phyloP scores from a whole-genome alignment of 208 protist species.

The Strigomonas culicis region DNA sequence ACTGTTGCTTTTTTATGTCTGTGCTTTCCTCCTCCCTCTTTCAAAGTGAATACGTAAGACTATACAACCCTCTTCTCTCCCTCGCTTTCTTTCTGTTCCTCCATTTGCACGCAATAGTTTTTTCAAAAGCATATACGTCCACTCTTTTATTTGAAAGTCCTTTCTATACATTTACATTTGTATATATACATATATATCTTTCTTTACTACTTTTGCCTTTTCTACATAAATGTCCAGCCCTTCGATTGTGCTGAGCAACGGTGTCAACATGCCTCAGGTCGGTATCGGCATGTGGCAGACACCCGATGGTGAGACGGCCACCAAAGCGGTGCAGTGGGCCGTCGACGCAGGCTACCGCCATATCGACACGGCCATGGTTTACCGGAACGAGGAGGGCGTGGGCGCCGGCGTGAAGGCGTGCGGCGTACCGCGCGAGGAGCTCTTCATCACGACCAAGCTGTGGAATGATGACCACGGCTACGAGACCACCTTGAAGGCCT shows the following conservation, averaged over 20 bases:
- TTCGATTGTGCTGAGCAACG: constrained; percentile 24
- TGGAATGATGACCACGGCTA: constrained; percentile 34
- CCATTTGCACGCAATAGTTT: too few species aligned
- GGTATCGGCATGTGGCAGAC: constrained; percentile 73
- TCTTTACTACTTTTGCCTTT: not conserved
- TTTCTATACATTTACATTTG: too few species aligned
- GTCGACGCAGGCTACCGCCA: constrained; percentile 71
- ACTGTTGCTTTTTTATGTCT: too few species aligned
- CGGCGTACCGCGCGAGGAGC: constrained; percentile 64
- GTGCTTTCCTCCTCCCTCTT: too few species aligned
- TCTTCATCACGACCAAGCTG: constrained; percentile 88
- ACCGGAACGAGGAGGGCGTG: constrained; percentile 82
- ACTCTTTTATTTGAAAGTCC: too few species aligned
- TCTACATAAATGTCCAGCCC: not conserved
- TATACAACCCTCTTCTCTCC: too few species aligned
- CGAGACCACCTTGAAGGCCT: constrained; percentile 45
- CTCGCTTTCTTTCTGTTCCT: too few species aligned
- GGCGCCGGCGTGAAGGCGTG: constrained; percentile 22
- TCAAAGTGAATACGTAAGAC: too few species aligned
- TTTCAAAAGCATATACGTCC: too few species aligned
- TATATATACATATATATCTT: too few species aligned
- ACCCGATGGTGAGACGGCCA: constrained; percentile 26
- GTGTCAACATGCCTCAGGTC: constrained; percentile 62
- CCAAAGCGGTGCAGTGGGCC: constrained; percentile 37
- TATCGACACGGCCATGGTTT: constrained; percentile 74